These are phyloP conservation scores for Cystobasidium slooffiae DNA, from an alignment of 1,284 basidiomycete genomes.

Conservation along the genomic window DNA sequence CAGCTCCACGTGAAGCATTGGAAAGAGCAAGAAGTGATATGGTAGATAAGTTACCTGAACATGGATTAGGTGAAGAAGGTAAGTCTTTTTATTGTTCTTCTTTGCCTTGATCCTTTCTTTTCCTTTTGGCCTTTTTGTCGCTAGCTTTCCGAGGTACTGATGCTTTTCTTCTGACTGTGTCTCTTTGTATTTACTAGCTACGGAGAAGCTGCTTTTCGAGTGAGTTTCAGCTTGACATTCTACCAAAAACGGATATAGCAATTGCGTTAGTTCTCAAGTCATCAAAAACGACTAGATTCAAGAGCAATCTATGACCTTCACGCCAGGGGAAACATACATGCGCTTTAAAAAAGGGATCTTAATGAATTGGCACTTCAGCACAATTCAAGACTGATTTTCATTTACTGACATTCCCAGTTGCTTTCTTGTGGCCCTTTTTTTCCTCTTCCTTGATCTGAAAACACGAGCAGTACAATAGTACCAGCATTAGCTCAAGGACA, in stretches of 20 bases:
- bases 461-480: no score
- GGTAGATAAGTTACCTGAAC: not conserved
- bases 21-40: constrained; percentile 34
- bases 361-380: no score
- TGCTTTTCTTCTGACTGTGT: constrained; percentile 29
- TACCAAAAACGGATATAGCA: no score
- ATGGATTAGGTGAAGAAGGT: constrained; percentile 37
- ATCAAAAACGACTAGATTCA: not conserved
- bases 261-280: no score
- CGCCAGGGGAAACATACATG: no score
- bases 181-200: constrained; percentile 28
- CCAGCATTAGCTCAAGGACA: constrained; percentile 59
- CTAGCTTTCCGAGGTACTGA: not conserved
- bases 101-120: constrained; percentile 18
- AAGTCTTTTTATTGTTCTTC: not conserved
- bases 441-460: no score
- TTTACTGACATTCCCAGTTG: no score
- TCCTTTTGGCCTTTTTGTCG: not conserved
- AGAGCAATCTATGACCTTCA: no score
- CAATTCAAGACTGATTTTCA: no score
- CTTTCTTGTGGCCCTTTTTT: no score
- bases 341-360: no score
- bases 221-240: not conserved
- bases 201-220: constrained; percentile 46
- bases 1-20: constrained; percentile 36